A percentile compares a stretch with the other conserved stretches of the same genome.
These are phyloP conservation scores for Kwoniella pini DNA, from an alignment of 768 basidiomycete genomes.

Conservation along the genomic window DNA sequence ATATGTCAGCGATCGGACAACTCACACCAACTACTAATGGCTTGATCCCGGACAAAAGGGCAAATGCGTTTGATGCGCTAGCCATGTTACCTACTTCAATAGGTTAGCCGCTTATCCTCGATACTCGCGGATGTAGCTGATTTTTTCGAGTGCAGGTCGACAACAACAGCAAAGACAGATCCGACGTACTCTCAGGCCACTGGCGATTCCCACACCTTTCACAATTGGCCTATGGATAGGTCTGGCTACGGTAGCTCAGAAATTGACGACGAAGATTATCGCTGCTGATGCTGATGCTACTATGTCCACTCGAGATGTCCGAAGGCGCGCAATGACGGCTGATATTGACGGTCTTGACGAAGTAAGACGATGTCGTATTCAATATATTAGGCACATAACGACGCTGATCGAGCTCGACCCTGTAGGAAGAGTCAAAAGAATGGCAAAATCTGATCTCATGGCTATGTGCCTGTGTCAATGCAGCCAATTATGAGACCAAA, in stretches of 20 bases:
- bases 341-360: constrained; percentile 41
- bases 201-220: constrained; percentile 9
- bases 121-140: too few relatives aligned
- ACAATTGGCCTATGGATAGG: constrained; percentile 25
- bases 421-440: constrained; percentile 70
- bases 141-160: constrained; percentile 28
- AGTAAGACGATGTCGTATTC: too few relatives aligned
- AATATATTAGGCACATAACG: too few relatives aligned
- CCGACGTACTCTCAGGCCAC: constrained; percentile 24
- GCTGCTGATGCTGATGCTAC: constrained; percentile 27
- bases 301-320: constrained; percentile 5
- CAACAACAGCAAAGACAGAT: constrained; percentile 45
- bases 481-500: constrained; percentile 61
- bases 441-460: constrained; percentile 85
- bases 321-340: constrained; percentile 26
- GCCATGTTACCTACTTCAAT: constrained; percentile 29
- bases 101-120: constrained; percentile 23
- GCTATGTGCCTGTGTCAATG: constrained; percentile 70
- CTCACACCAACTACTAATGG: neutral
- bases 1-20: constrained; percentile 10
- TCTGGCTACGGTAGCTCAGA: constrained; percentile 15
- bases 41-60: constrained; percentile 2
- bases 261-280: constrained; percentile 27
- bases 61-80: constrained; percentile 26
- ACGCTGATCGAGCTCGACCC: too few relatives aligned